These are phyloP conservation scores for Chenopodium quinoa DNA, from an alignment of 148 eudicot species.

Conservation along the genomic window DNA sequence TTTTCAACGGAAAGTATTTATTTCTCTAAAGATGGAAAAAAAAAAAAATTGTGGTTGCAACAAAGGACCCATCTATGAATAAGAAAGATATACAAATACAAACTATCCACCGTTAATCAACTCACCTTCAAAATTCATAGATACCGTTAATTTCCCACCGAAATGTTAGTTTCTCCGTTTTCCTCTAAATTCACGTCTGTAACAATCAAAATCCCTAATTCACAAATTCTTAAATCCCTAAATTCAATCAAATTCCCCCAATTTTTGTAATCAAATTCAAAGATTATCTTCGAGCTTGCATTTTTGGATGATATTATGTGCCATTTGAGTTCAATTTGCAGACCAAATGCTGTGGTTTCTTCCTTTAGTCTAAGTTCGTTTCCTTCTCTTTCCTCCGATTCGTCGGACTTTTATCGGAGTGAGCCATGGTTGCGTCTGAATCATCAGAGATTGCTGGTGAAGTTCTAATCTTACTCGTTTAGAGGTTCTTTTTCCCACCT, in stretches of 20 bases:
- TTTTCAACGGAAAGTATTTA: no score
- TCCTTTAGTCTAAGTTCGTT: constrained; percentile 40
- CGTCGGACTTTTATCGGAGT: constrained; percentile 19
- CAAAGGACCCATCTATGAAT: background rate
- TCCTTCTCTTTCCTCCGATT: constrained; percentile 26
- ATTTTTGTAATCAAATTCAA: background rate
- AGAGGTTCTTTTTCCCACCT: constrained; percentile 30
- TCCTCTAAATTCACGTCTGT: background rate
- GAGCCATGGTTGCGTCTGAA: constrained; percentile 38
- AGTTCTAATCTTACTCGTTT: constrained; percentile 24
- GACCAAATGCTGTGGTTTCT: constrained; percentile 55
- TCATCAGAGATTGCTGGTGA: constrained; percentile 37
- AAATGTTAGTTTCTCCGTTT: background rate
- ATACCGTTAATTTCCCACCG: background rate
- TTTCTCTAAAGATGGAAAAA: background rate
- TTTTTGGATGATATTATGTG: constrained; percentile 37
- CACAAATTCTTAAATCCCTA: background rate
- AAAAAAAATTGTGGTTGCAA: background rate
- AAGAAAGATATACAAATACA: background rate
- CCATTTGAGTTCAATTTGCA: constrained; percentile 56
- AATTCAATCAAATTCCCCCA: background rate
- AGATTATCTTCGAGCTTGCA: background rate
- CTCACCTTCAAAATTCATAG: no score
- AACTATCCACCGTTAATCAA: background rate
- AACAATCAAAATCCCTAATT: background rate